phyloP scores from a whole-genome alignment of 2,329 filamentous ascomycete species.

The Curvularia sp. region DNA sequence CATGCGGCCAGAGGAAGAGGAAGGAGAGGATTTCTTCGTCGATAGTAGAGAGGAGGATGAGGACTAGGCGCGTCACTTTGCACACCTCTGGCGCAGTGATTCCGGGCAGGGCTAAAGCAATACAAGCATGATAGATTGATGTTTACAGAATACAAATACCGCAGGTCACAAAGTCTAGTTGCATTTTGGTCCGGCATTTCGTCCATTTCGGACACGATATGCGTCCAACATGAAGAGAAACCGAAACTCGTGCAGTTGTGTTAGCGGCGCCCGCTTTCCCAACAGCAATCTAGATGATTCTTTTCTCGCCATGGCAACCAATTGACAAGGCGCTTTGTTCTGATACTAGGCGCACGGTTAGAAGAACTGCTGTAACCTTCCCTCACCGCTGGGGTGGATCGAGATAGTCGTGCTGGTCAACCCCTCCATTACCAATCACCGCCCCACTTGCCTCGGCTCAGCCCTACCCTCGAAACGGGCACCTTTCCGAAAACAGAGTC shows the following conservation, averaged over 20 bases:
- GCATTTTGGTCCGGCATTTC: neutral
- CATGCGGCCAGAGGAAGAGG: constrained; percentile 69
- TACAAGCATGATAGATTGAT: neutral
- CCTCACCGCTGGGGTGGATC: constrained; percentile 2
- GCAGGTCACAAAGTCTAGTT: neutral
- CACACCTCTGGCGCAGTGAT: neutral
- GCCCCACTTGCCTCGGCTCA: constrained; percentile 39
- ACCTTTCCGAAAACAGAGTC: constrained; percentile 22
- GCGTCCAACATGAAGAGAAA: neutral
- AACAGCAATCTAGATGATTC: neutral
- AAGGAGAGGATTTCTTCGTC: constrained; percentile 41
- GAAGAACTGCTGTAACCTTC: neutral
- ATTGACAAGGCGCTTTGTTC: neutral
- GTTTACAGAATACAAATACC: neutral
- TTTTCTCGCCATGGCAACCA: neutral
- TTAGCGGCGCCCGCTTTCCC: neutral
- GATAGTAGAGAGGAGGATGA: constrained; percentile 23
- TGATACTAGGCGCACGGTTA: neutral
- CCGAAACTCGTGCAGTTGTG: neutral
- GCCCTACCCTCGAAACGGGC: constrained; percentile 19
- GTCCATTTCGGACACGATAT: neutral
- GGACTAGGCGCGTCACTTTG: neutral
- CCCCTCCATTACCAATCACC: constrained; percentile 26
- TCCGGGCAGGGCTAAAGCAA: neutral
- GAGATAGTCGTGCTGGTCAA: neutral